A percentile compares a stretch with the other conserved stretches of the same genome.
Conservation (phyloP, 306 rosid species). For the Fragaria iinumae region DNA sequence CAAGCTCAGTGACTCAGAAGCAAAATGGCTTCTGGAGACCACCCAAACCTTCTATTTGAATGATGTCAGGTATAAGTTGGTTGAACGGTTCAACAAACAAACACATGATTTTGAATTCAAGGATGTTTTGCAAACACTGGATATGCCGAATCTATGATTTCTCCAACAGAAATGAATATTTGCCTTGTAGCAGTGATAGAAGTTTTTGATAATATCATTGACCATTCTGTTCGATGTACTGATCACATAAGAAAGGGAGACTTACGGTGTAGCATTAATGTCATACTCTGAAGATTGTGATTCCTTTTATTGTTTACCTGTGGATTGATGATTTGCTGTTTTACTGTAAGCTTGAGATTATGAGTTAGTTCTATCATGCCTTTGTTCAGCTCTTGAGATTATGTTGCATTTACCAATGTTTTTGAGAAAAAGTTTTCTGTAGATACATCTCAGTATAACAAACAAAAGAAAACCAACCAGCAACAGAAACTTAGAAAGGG, state of each 20-base stretch:
- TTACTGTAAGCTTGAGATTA: background rate
- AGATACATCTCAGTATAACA: background rate
- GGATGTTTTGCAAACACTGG: constrained; percentile 77
- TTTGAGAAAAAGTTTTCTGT: background rate
- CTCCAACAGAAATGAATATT: background rate
- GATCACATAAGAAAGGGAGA: background rate
- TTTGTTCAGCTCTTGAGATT: background rate
- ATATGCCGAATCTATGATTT: constrained; percentile 64
- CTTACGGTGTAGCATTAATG: background rate
- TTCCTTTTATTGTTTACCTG: background rate
- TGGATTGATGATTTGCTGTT: background rate
- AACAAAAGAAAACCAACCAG: background rate
- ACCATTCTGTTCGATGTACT: background rate
- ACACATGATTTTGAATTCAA: constrained; percentile 88
- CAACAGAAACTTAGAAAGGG: too few relatives aligned
- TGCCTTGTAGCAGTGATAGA: background rate
- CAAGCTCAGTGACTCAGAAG: constrained; percentile 76
- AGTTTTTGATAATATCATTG: background rate
- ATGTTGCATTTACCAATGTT: background rate
- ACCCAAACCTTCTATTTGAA: constrained; percentile 80
- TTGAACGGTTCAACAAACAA: constrained; percentile 79
- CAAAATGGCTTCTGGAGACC: constrained; percentile 79
- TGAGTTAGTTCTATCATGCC: background rate
- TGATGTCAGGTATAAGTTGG: constrained; percentile 69
- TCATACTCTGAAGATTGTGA: too few relatives aligned